These are phyloP conservation scores for Hibiscus trionum DNA, from an alignment of 345 rosid species.

Conservation along the genomic window DNA sequence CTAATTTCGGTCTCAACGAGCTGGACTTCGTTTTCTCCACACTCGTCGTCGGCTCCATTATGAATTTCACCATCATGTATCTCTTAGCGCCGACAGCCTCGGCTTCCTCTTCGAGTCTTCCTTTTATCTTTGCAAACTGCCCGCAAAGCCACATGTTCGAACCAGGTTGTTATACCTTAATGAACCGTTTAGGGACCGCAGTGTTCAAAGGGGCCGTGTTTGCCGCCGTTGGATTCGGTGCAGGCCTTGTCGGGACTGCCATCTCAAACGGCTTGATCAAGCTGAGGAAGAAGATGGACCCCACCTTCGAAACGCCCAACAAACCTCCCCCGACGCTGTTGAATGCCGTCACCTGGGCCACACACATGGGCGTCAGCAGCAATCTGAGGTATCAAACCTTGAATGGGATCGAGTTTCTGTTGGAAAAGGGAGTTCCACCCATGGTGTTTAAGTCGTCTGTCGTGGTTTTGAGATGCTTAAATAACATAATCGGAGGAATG, in stretches of 20 bases:
- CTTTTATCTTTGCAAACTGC: conserved; percentile 20
- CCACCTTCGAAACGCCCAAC: conserved; percentile 67
- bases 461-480: conserved; percentile 62
- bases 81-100: conserved; percentile 69
- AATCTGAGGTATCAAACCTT: too few relatives aligned
- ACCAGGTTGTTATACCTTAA: conserved; percentile 46
- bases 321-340: too few relatives aligned
- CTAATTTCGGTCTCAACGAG: conserved; percentile 88
- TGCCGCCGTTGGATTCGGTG: conserved; percentile 81
- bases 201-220: conserved; percentile 77
- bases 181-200: conserved; percentile 66
- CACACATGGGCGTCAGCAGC: too few relatives aligned
- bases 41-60: conserved; percentile 70
- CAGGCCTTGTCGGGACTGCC: conserved; percentile 65
- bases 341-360: too few relatives aligned
- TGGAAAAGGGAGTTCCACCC: conserved; percentile 51
- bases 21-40: conserved; percentile 94
- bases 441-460: conserved; percentile 74
- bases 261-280: conserved; percentile 35
- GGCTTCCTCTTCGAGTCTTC: conserved; percentile 37
- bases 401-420: conserved; percentile 18
- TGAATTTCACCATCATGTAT: conserved; percentile 89
- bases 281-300: conserved; percentile 96
- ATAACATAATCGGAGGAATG: conserved; percentile 87
- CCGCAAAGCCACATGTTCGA: conserved; percentile 17